A percentile compares a stretch with the other conserved stretches of the same genome.
phyloP scores from a whole-genome alignment of 768 basidiomycete genomes.

The Cystobasidium ongulense region DNA sequence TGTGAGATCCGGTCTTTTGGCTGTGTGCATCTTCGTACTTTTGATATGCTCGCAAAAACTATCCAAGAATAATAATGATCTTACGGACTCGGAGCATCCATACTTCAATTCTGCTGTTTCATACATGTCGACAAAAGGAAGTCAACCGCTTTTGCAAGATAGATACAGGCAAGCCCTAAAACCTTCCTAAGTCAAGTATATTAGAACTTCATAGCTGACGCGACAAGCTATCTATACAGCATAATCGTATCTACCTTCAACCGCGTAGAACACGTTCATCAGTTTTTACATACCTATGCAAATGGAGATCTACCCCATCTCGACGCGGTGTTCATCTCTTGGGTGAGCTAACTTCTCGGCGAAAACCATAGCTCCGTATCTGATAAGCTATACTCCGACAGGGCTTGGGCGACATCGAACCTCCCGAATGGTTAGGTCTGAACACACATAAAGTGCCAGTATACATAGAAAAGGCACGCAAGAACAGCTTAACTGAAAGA shows the following conservation, averaged over 20 bases:
- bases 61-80: background rate
- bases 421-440: background rate
- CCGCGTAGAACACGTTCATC: constrained; percentile 26
- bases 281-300: constrained; percentile 8
- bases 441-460: constrained; percentile 4
- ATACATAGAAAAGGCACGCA: constrained; percentile 7
- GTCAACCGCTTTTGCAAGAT: background rate
- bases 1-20: background rate
- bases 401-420: constrained; percentile 19
- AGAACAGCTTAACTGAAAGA: constrained; percentile 23
- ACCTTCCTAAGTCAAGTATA: too few relatives aligned
- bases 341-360: constrained; percentile 11
- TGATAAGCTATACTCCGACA: background rate
- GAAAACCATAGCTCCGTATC: background rate
- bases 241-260: constrained; percentile 26
- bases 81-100: constrained; percentile 8
- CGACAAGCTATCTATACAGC: background rate
- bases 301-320: constrained; percentile 11
- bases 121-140: constrained; percentile 3
- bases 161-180: background rate
- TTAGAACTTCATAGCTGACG: too few relatives aligned
- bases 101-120: constrained; percentile 1
- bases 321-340: constrained; percentile 22
- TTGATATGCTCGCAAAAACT: constrained; percentile 1
- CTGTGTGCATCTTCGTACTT: background rate